These are phyloP conservation scores for Peronospora belbahrii DNA, from an alignment of 352 stramenopile genomes.

Conservation along the genomic window DNA sequence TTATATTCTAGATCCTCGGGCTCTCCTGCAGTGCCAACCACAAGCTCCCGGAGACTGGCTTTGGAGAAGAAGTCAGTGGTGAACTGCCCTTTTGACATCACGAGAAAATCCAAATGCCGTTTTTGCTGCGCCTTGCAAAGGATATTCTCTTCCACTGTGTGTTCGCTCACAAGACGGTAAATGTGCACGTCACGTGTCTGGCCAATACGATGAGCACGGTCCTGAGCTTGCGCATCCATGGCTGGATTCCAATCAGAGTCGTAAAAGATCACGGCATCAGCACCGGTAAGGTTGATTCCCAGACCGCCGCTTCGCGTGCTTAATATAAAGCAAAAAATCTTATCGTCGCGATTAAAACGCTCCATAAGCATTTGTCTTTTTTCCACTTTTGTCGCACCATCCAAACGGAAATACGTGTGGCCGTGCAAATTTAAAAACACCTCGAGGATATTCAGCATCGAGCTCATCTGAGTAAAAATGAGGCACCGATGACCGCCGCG, in stretches of 20 bases:
- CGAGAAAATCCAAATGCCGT: conserved; percentile 93
- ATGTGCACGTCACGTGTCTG: conserved; percentile 99
- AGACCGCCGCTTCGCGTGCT: conserved; percentile 95
- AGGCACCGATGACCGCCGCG: conserved; percentile 89
- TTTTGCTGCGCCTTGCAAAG: conserved; percentile 98
- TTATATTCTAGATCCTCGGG: conserved; percentile 25
- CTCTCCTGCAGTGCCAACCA: conserved; percentile 40
- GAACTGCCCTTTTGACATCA: conserved; percentile 72
- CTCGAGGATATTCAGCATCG: conserved; percentile 99
- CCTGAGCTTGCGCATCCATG: conserved; percentile 93
- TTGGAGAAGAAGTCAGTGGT: conserved; percentile 82
- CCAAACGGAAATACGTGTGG: conserved; percentile 96
- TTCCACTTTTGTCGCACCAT: conserved; percentile 95
- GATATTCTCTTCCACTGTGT: conserved; percentile 99
- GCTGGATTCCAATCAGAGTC: conserved; percentile 92
- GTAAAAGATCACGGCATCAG: conserved; percentile 92
- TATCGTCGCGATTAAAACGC: conserved; percentile 95
- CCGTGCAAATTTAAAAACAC: conserved; percentile 97
- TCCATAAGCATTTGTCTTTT: conserved; percentile 96
- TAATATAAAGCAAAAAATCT: conserved; percentile 98
- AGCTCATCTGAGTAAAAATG: conserved; percentile 98
- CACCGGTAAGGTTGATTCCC: conserved; percentile 98
- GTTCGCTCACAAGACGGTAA: conserved; percentile 94
- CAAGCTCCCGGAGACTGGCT: conserved; percentile 84
- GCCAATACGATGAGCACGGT: conserved; percentile 96